Evolutionary conservation across 441 rosid genomes (phyloP).

Genomic region (Hura crepitans): DNA sequence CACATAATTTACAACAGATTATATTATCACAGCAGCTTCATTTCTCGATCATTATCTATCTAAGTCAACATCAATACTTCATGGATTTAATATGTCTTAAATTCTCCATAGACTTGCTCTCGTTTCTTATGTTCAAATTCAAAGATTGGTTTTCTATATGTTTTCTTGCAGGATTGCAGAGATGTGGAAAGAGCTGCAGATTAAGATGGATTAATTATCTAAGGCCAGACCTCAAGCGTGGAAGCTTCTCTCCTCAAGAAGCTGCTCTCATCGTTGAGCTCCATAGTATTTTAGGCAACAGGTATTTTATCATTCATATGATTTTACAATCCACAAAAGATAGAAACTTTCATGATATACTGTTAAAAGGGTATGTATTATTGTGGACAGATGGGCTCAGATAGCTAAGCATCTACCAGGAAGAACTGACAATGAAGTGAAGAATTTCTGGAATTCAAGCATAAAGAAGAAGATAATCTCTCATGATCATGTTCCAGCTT

Average conservation of each 20-base stretch:
- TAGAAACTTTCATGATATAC: no score
- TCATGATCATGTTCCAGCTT: constrained; percentile 40
- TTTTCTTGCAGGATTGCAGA: constrained; percentile 56
- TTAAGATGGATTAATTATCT: constrained; percentile 91
- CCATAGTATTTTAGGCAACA: constrained; percentile 90
- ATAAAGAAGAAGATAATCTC: constrained; percentile 85
- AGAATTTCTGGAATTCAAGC: constrained; percentile 99
- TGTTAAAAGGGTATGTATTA: no score
- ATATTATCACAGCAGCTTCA: no score
- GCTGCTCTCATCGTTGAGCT: constrained; percentile 92
- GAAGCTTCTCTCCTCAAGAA: constrained; percentile 94
- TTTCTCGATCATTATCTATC: no score
- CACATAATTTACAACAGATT: background rate
- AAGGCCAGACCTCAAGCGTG: constrained; percentile 92
- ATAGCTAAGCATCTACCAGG: constrained; percentile 92
- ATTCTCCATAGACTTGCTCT: no score
- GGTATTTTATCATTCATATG: constrained; percentile 30
- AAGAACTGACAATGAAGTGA: constrained; percentile 95
- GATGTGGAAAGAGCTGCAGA: constrained; percentile 99
- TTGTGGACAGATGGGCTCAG: constrained; percentile 74
- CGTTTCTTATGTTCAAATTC: background rate
- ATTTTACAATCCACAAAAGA: no score
- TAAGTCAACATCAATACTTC: background rate
- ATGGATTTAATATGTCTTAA: no score
- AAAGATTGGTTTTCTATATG: no score